Conservation (phyloP, 345 rosid species). For the Eucalyptus sp. region DNA sequence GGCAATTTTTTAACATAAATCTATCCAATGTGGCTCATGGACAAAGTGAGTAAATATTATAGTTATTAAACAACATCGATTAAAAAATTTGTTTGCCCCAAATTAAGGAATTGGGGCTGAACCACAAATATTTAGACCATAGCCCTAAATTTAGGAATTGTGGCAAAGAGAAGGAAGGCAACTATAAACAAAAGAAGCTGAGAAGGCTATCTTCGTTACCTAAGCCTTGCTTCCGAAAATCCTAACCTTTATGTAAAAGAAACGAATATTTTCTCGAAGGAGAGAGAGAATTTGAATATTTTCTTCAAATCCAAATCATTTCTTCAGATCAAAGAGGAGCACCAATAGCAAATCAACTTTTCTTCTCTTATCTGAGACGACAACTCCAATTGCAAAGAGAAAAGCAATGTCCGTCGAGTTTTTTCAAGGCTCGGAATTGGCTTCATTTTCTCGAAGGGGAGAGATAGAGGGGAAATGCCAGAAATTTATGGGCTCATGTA, state of each 20-base stretch:
- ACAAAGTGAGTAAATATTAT: background rate
- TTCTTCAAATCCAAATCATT: background rate
- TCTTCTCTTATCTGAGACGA: background rate
- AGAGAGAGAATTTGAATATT: background rate
- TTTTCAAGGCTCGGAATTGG: background rate
- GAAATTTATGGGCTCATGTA: background rate
- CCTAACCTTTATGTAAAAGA: background rate
- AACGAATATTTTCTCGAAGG: background rate
- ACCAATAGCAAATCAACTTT: background rate
- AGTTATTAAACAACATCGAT: background rate
- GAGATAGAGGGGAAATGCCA: background rate
- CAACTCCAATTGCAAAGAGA: background rate
- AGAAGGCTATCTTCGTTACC: background rate
- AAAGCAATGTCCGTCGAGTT: background rate
- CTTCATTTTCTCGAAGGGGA: slow-evolving; percentile 8
- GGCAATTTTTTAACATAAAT: background rate
- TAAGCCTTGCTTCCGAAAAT: background rate
- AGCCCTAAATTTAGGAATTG: background rate
- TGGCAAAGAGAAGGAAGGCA: background rate
- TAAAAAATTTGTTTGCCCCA: background rate
- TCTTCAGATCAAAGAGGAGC: background rate
- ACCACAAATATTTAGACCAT: background rate
- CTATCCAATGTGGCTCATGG: accelerated
- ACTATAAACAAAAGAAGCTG: background rate
- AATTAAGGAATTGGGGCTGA: background rate